Base-by-base conservation (phyloP, 495 filamentous ascomycete genomes). In the Penicillium crystallinum region DNA sequence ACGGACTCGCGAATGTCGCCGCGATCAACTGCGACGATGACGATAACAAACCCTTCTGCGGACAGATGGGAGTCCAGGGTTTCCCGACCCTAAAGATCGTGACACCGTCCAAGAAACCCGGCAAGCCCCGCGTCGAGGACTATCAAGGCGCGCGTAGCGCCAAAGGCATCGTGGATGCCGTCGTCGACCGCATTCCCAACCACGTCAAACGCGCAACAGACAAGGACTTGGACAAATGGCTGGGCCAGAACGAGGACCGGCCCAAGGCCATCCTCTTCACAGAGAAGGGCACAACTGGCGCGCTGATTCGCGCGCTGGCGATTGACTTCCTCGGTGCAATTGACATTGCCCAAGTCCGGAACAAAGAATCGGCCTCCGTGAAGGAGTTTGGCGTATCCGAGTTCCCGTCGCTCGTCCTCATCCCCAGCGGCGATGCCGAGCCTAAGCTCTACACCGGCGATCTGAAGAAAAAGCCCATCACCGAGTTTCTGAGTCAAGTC, bases 21-120 rank as follows among this genome's bases (percentile, higher is more conserved):
- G 93, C 93, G 29, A 77, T 99, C 57, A 89, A 99, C 68, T 99
- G 93, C 71, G 93, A 97, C 57, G 91, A 95, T 22, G 95, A 97
- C 35, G 75, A 77, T 46, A 99, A 99, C 77, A 97, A 97, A 70
- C 75, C 78, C 3, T 80, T 97, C 59, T 99, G 93, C 68, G 83
- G 88, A 34, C 69, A 74, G 45, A 89, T 97, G 84, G 93, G 92
- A 40, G 84, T 99, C 19, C 80, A 96, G 72, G 93, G 93, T 36
- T 99, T 97, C 76, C 93, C 93, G 2, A 97, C 93, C 1, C 76
- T 99, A 48, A 99, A 99, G 78, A 92, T 96, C 51, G 81, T 97
- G 56, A 84, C 82, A 35, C 95, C 93, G 0, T 82, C 82, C 44
- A 92, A 91, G 69, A 90, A 87, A 65, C 73, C 81, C 15, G 88